A percentile compares a stretch with the other conserved stretches of the same genome.
Evolutionary conservation across 164 flowering plant species (phyloP).

Genomic region (Hamamelis virginiana): DNA sequence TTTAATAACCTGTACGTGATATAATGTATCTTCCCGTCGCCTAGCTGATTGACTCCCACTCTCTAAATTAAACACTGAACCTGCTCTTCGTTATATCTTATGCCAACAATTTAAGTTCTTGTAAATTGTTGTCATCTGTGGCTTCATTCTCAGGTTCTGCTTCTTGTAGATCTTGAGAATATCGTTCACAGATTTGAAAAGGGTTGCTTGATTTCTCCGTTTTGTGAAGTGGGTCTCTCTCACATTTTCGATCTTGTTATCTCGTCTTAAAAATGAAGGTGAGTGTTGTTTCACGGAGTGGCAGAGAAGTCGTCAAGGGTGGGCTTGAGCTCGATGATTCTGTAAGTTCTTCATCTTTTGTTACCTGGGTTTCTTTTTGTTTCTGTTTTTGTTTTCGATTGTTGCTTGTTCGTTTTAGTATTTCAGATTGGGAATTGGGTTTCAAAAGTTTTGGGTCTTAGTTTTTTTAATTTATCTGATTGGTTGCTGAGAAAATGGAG

Average conservation of each 20-base stretch:
- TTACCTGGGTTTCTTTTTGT: background rate
- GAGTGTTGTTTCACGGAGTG: slow-evolving; percentile 50
- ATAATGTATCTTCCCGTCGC: background rate
- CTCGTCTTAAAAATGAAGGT: slow-evolving; percentile 45
- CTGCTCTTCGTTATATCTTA: too few species aligned
- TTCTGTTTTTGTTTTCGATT: background rate
- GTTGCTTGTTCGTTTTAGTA: background rate
- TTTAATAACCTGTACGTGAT: too few species aligned
- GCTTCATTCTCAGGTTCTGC: too few species aligned
- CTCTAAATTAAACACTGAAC: too few species aligned
- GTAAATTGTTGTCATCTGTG: too few species aligned
- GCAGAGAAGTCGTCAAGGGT: slow-evolving; percentile 57
- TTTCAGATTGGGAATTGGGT: background rate
- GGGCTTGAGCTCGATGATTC: slow-evolving; percentile 51
- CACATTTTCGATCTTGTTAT: too few species aligned
- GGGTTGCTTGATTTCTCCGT: too few species aligned
- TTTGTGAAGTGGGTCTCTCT: too few species aligned
- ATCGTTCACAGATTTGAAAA: too few species aligned
- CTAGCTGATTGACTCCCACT: too few species aligned
- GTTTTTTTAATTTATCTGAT: background rate
- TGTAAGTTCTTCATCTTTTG: slow-evolving; percentile 22
- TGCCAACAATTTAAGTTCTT: too few species aligned
- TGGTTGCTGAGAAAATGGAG: slow-evolving; percentile 1
- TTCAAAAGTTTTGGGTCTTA: background rate
- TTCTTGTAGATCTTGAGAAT: too few species aligned